Base-by-base conservation (phyloP, 345 rosid species). In the Heritiera littoralis region DNA sequence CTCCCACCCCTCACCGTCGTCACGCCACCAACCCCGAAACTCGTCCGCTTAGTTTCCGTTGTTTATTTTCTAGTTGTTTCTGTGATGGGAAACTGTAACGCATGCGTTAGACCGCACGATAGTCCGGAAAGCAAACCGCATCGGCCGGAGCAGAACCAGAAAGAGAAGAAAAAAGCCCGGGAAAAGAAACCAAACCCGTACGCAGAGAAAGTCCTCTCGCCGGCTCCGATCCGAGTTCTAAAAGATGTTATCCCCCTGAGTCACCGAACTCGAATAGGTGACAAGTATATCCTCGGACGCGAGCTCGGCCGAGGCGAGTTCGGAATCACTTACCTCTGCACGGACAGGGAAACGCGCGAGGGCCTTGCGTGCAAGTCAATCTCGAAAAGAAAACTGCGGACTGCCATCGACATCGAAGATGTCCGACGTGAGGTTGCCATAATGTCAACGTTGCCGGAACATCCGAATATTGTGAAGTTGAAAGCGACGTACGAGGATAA, bases 241-340 rank as follows among this genome's bases (percentile, higher is more conserved):
- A 91, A 95, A 69, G 98, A 92, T 72, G 89, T 89, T 28, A 82
- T 88, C 77, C 88, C 94, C 0, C 80, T 88, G 38, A 86, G 87
- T 80, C 88, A 89, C 77, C 91, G 88, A 43, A 90, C 92, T 46
- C 90, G 88, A 80, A 93, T 95, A 86, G 86, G 86, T 60, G 98
- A 95, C 80, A 92, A 95, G 87, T 95, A 95, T 87, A 83, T 87
- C 74, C 86, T 95, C 11, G 95, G 98, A 32, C 85, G 95, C 20
- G 98, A 95, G 56, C 87, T 95, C 45, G 98, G 98, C 9, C 90
- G 98, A 4, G 98, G 98, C 6, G 98, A 95, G 80, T 95, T 95
- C 85, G 98, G 98, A 1, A 91, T 95, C 79, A 95, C 98, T 11
- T 92, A 88, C 76, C 95, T 95, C 79, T 95, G 97, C 58, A 95